Conservation (phyloP, 2,329 filamentous ascomycete species). For the Clonostachys rosea region DNA sequence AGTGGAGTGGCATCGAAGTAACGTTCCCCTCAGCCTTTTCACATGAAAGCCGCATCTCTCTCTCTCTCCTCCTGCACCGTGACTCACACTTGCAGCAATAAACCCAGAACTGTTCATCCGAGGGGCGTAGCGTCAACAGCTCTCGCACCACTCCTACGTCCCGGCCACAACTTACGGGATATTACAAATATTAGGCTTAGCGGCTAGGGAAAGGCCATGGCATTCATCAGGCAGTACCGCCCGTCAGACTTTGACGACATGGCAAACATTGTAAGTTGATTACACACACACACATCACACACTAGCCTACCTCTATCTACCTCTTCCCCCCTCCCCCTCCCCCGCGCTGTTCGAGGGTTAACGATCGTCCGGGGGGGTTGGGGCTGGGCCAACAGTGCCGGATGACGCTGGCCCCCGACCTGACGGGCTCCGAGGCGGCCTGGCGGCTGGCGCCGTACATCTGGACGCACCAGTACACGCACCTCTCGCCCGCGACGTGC, state of each 20-base stretch:
- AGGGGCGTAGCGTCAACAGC: too few species aligned
- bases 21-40: too few species aligned
- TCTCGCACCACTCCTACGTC: too few species aligned
- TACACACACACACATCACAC: neutral
- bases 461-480: conserved; percentile 46
- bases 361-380: neutral
- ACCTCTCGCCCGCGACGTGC: conserved; percentile 36
- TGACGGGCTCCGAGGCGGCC: conserved; percentile 24
- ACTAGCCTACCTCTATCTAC: neutral
- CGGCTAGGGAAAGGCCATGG: conserved; percentile 20
- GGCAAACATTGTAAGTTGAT: conserved; percentile 30
- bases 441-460: conserved; percentile 37
- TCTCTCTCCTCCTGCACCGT: too few species aligned
- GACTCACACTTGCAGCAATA: too few species aligned
- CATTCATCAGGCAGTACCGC: conserved; percentile 36
- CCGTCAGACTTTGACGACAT: conserved; percentile 31
- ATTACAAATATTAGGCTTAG: too few species aligned
- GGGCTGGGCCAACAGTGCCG: conserved; percentile 29
- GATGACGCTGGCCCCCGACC: conserved; percentile 37
- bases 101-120: too few species aligned
- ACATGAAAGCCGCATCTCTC: too few species aligned
- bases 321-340: too few species aligned
- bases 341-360: too few species aligned
- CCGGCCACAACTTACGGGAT: too few species aligned
- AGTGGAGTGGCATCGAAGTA: too few species aligned